Conservation (phyloP, 139 green algal species). For the Ettlia oleoabundans region DNA sequence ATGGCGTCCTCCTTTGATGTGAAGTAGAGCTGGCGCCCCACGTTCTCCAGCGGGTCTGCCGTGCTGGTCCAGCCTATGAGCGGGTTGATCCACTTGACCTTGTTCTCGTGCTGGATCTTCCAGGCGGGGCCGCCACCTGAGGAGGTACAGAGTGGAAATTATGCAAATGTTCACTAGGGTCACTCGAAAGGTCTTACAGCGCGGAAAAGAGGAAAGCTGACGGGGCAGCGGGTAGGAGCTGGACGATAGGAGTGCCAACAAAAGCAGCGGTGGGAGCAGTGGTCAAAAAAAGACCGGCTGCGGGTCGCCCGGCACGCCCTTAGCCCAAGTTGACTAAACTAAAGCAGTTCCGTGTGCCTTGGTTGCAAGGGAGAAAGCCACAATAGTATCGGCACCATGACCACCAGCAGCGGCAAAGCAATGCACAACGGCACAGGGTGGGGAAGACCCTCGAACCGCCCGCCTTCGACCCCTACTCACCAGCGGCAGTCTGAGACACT, state of each 20-base stretch:
- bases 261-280: neutral
- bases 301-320: no score
- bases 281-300: neutral
- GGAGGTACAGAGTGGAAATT: no score
- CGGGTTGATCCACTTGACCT: conserved; percentile 92
- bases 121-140: conserved; percentile 66
- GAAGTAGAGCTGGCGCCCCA: conserved; percentile 72
- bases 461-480: neutral
- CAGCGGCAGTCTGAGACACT: conserved; percentile 55
- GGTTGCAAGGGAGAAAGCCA: no score
- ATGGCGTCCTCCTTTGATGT: conserved; percentile 58
- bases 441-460: no score
- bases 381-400: neutral
- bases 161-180: no score
- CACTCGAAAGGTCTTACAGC: no score
- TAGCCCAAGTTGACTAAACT: no score
- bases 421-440: no score
- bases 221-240: neutral
- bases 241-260: neutral
- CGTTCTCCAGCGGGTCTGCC: conserved; percentile 84
- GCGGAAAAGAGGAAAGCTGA: no score
- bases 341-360: no score
- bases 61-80: conserved; percentile 99
- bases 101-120: conserved; percentile 79
- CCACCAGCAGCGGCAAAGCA: no score